phyloP scores from a whole-genome alignment of 176 grass and related monocot species.

The Alloteropsis semialata region DNA sequence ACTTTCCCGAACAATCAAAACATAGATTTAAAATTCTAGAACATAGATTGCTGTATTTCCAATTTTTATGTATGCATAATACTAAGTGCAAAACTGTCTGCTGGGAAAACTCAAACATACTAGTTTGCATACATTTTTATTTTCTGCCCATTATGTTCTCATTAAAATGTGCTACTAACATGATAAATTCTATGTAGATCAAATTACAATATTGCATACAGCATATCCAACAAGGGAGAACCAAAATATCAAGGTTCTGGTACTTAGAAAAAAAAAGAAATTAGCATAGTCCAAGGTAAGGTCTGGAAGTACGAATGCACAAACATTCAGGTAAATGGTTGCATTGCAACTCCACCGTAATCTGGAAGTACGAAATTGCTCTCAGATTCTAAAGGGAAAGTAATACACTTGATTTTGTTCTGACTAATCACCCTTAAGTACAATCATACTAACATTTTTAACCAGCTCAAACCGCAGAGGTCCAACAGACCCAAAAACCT shows the following conservation, averaged over 20 bases:
- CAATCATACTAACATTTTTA: not conserved
- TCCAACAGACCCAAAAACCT: not conserved
- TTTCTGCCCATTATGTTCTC: not conserved
- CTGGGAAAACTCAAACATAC: not conserved
- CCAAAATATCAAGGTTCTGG: not conserved
- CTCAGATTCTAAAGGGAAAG: not conserved
- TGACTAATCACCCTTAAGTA: not conserved
- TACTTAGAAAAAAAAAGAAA: not conserved
- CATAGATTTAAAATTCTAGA: not conserved
- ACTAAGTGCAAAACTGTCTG: not conserved
- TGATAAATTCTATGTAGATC: not conserved
- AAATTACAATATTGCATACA: not conserved
- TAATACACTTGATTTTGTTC: not conserved
- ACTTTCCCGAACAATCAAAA: not conserved
- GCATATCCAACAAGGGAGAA: not conserved
- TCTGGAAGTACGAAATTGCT: no score
- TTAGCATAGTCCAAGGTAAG: not conserved
- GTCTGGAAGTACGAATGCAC: not conserved
- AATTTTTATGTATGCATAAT: not conserved
- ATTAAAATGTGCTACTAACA: not conserved
- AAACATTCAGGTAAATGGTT: not conserved
- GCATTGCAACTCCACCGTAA: not conserved
- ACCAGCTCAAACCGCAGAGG: not conserved
- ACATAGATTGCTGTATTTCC: not conserved
- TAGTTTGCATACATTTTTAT: constrained; percentile 13